Base-by-base conservation (phyloP, 2,329 filamentous ascomycete species). In the Raffaelea arxii region DNA sequence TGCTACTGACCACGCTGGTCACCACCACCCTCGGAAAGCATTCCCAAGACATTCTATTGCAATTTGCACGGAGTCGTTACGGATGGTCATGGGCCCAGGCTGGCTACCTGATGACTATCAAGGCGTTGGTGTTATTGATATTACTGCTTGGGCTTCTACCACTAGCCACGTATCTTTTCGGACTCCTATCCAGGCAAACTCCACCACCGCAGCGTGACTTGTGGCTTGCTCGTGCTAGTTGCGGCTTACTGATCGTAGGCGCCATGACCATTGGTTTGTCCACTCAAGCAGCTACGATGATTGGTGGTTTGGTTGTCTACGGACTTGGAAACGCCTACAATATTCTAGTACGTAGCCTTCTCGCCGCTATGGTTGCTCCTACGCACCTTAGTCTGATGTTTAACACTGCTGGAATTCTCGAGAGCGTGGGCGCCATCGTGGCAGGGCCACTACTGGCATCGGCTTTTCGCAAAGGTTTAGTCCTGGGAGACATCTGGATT, bases 41-140 rank as follows among this genome's bases (percentile, higher is more conserved):
- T 16, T 38, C 44, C 6, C 44, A 46, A 23, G 27, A 46, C 16
- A 21, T 46, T 30, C 22, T 46, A 21, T 30, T 46, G 10, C 44
- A 46, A 30, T 46, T 41, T 37, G 27, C 38, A 11, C 44, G 44
- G 22, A 27, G 37, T 14, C 44, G 38, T 19, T 46, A 41, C 39
- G 38, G 30, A 25, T 46, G 44, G 44, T 35, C 44, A n/a, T 46
- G 44, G 44, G 38, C 44, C 38, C 38, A 36, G 25, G 44, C 44
- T 4, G 44, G 44, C 44, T 46, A 46, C 27, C 39, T 46, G 24
- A 23, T 46, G 16, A 32, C 44, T 9, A 25, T 46, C 25, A 46
- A 46, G 30, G 25, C 44, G 3, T 25, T 46, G 24, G 30, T 46
- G 21, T 14, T 27, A 5, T 21, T 46, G 38, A 14, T 42, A 7